phyloP scores from a whole-genome alignment of 345 rosid genomes.

The Citrus sp. region DNA sequence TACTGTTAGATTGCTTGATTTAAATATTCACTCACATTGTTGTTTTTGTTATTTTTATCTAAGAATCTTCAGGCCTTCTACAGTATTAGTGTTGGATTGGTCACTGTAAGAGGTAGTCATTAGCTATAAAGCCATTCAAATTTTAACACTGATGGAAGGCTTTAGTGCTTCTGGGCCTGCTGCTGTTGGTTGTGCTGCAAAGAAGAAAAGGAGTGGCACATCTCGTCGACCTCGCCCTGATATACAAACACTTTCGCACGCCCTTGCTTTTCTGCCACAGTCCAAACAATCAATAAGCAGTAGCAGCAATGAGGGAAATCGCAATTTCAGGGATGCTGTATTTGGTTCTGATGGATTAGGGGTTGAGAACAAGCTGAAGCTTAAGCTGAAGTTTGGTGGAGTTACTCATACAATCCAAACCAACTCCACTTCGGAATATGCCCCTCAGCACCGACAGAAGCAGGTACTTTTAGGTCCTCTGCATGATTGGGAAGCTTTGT shows the following conservation, averaged over 20 bases:
- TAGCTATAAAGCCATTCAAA: neutral
- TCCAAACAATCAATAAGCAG: constrained; percentile 24
- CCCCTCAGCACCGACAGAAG: constrained; percentile 21
- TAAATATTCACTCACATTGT: neutral
- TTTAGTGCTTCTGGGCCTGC: constrained; percentile 28
- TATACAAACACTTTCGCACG: constrained; percentile 17
- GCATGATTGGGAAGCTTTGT: constrained; percentile 8
- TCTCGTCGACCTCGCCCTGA: constrained; percentile 45
- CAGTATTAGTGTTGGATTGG: constrained; percentile 3
- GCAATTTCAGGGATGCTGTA: constrained; percentile 18
- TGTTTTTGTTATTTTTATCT: neutral
- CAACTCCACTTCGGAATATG: constrained; percentile 25
- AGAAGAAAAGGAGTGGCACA: constrained; percentile 51
- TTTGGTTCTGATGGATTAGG: constrained; percentile 30
- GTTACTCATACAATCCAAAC: constrained; percentile 49
- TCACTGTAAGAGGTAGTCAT: neutral
- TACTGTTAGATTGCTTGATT: neutral
- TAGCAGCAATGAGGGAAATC: constrained; percentile 32
- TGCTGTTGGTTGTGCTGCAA: constrained; percentile 27
- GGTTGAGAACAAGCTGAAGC: constrained; percentile 53
- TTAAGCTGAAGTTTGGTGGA: constrained; percentile 66
- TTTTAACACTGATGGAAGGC: constrained; percentile 39
- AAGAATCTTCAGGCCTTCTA: constrained; percentile 8
- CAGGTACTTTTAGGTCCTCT: constrained; percentile 9
- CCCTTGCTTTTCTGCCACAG: constrained; percentile 25